Base-by-base conservation (phyloP, 2,329 filamentous ascomycete species). In the Exophiala phaeomuriformis region DNA sequence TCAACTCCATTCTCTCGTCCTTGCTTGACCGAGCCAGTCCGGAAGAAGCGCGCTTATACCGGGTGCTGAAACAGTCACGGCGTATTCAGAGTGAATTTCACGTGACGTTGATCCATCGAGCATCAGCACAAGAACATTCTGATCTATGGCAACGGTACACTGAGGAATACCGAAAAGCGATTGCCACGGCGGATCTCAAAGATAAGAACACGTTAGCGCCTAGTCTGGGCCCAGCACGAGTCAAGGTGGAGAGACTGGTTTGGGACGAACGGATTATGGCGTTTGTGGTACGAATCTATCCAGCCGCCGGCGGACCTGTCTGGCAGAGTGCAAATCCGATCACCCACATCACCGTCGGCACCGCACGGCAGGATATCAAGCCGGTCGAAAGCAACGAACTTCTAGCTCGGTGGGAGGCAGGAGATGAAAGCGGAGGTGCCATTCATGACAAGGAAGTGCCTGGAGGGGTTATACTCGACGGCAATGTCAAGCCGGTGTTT, bases 301-400 rank as follows among this genome's bases (percentile, higher is more conserved):
- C 72, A 5, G 53, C 64, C 2, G 80, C 82, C 52, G 71, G 78
- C 9, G 71, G 63, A 47, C 51, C 60, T 69, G 56, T 73, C 44
- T 88, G 84, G 82, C 75, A 82, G 51, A 91, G 84, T 57, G 79
- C 81, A 41, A 98, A 98, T 66, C 71, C 77, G 9, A 77, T 94
- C 32, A 83, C 90, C 7, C 93, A 98, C 67, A 81, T 98, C 55
- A 98, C 93, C 0, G 77, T 97, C 5, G 93, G 93, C 19, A 98
- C 93, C 0, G 81, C 83, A 6, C 79, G 83, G 60, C 70, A 76
- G 44, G 69, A 76, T 5, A 81, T 97, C 64, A 97, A 96, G 73
- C 91, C 93, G 0, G 90, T 87, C 70, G 91, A 98, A 75, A 95
- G 90, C 72, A 98, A 98, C 66, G 84, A 88, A 55, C 63, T 98